These are phyloP conservation scores for Podospora australis DNA, from an alignment of 495 filamentous ascomycete genomes.

Conservation along the genomic window DNA sequence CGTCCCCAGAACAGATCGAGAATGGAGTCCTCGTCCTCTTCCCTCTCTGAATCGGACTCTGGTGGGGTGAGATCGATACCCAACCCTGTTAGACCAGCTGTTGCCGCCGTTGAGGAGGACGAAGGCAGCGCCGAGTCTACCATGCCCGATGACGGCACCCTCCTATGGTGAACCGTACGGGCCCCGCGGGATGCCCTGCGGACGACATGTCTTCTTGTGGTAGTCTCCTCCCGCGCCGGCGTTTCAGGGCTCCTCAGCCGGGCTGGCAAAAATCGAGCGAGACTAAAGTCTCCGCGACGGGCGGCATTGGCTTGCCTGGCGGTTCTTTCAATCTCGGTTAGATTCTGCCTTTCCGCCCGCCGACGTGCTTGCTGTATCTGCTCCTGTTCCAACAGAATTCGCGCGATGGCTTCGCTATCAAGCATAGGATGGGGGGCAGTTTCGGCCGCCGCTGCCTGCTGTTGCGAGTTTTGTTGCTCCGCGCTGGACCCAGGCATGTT, in stretches of 20 bases:
- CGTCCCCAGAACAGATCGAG: constrained; percentile 12
- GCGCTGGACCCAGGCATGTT: constrained; percentile 25
- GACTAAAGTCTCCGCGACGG: neutral
- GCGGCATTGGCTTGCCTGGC: neutral
- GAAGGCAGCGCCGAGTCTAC: neutral
- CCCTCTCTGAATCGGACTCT: constrained; percentile 7
- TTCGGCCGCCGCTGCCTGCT: neutral
- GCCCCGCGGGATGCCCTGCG: neutral
- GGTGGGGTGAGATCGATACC: neutral
- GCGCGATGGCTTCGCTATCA: neutral
- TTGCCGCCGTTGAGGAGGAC: neutral
- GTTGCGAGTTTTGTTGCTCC: neutral
- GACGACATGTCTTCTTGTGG: neutral
- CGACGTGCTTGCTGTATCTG: neutral
- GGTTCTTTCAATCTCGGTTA: neutral
- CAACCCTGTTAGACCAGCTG: neutral
- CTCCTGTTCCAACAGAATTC: neutral
- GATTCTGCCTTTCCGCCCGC: neutral
- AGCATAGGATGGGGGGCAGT: constrained; percentile 1
- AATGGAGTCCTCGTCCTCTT: constrained; percentile 9
- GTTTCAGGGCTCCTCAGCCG: neutral
- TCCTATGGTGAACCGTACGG: neutral
- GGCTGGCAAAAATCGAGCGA: neutral
- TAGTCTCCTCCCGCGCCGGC: neutral
- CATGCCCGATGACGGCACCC: neutral